Evolutionary conservation across 225 moss, liverwort and hornwort genomes (phyloP).

Genomic region (Sphagnum contortum): DNA sequence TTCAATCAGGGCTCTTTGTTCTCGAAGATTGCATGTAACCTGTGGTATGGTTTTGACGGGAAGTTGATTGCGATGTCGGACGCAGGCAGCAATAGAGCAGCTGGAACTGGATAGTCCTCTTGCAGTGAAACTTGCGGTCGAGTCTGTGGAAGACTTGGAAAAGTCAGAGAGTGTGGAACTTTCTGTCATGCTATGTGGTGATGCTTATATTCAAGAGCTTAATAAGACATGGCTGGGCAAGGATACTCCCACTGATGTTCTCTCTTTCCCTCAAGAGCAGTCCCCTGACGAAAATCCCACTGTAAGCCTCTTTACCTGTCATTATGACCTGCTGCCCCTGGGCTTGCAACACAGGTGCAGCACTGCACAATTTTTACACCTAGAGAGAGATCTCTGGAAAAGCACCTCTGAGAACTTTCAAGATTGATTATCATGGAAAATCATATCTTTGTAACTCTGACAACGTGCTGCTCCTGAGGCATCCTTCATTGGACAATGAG

Average conservation of each 20-base stretch:
- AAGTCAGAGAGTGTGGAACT: slow-evolving; percentile 71
- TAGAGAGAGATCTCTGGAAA: too few relatives aligned
- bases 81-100: slow-evolving; percentile 54
- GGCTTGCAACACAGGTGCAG: too few relatives aligned
- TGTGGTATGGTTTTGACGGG: neutral
- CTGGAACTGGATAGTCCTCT: slow-evolving; percentile 66
- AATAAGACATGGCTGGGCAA: slow-evolving; percentile 74
- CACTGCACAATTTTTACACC: too few relatives aligned
- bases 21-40: neutral
- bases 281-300: slow-evolving; percentile 49
- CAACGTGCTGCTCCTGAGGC: too few relatives aligned
- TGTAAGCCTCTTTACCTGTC: slow-evolving; percentile 11
- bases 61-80: neutral
- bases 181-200: slow-evolving; percentile 68
- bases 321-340: neutral
- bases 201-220: slow-evolving; percentile 58
- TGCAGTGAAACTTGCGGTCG: slow-evolving; percentile 59
- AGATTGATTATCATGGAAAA: too few relatives aligned
- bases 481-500: neutral
- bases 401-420: too few relatives aligned
- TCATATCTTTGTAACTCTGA: too few relatives aligned
- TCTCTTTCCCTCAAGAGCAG: slow-evolving; percentile 84
- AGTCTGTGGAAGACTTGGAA: slow-evolving; percentile 41
- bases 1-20: neutral
- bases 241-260: slow-evolving; percentile 74